Percentiles rank a stretch among this genome's conserved stretches.
These are phyloP conservation scores for Scenedesmus sp. DNA, from an alignment of 163 green algal species.

Conservation along the genomic window DNA sequence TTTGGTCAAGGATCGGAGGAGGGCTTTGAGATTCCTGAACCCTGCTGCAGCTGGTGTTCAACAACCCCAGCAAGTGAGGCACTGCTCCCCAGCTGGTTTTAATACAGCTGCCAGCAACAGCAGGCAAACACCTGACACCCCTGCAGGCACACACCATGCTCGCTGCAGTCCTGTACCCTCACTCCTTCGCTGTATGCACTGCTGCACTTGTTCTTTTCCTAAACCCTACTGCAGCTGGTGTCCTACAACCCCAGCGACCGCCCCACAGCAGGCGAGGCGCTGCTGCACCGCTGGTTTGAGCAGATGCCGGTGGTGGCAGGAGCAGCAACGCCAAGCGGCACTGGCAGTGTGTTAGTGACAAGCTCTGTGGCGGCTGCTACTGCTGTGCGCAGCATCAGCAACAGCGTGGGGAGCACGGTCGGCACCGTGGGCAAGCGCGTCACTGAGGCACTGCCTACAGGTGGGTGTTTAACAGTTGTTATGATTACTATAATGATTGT, in stretches of 20 bases:
- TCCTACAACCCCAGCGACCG: conserved; percentile 63
- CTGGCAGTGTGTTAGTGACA: neutral
- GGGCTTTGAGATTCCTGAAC: too few relatives aligned
- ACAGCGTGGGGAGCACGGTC: conserved; percentile 31
- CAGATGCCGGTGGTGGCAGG: neutral
- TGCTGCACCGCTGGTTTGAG: conserved; percentile 73
- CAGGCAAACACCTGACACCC: too few relatives aligned
- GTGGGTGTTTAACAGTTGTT: neutral
- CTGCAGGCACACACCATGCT: too few relatives aligned
- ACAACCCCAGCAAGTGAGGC: too few relatives aligned
- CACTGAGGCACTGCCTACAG: conserved; percentile 11
- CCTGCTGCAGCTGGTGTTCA: too few relatives aligned
- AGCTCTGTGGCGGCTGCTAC: neutral
- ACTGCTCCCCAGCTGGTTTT: too few relatives aligned
- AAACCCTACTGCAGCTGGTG: conserved; percentile 52
- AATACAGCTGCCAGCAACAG: too few relatives aligned
- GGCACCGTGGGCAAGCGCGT: conserved; percentile 31
- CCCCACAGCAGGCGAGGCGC: conserved; percentile 64
- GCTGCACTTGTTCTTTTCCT: neutral
- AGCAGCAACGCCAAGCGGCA: neutral
- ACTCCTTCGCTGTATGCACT: neutral
- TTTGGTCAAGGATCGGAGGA: too few relatives aligned
- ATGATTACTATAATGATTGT: too few relatives aligned
- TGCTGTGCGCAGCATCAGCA: conserved; percentile 3
- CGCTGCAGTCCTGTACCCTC: too few relatives aligned